A percentile compares a stretch with the other conserved stretches of the same genome.
These are phyloP conservation scores for Fragilaria crotonensis DNA, from an alignment of 108 stramenopile genomes.

Conservation along the genomic window DNA sequence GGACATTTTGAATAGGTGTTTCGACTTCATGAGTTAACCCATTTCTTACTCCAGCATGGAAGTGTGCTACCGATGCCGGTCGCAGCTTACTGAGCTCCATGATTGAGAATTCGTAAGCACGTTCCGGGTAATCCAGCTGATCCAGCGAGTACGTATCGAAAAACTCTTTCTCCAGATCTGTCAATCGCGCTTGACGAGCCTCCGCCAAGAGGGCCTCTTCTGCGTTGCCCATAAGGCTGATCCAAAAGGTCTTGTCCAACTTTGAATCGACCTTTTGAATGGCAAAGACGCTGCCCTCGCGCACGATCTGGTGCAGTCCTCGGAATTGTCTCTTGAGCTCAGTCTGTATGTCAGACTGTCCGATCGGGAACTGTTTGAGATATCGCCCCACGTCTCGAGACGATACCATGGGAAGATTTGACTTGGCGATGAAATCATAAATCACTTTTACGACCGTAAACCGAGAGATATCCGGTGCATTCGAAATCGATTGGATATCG, in stretches of 20 bases:
- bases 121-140: neutral
- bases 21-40: too few relatives aligned
- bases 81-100: too few relatives aligned
- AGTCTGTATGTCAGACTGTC: constrained; percentile 46
- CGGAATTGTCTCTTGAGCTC: constrained; percentile 57
- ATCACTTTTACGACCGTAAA: constrained; percentile 60
- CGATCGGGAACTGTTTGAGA: constrained; percentile 48
- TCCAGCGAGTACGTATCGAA: constrained; percentile 13
- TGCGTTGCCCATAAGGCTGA: constrained; percentile 19
- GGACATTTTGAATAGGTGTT: too few relatives aligned
- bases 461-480: constrained; percentile 19
- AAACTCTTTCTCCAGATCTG: constrained; percentile 40
- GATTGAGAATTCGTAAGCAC: too few relatives aligned
- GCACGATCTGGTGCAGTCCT: constrained; percentile 48
- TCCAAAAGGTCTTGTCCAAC: constrained; percentile 32
- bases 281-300: constrained; percentile 28
- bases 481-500: constrained; percentile 11
- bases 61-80: too few relatives aligned
- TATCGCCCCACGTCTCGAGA: constrained; percentile 64
- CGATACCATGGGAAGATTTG: constrained; percentile 34
- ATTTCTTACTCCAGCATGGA: too few relatives aligned
- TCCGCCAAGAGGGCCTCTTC: constrained; percentile 22
- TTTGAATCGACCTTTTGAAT: constrained; percentile 13
- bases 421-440: constrained; percentile 48
- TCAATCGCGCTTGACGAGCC: constrained; percentile 31